Evolutionary conservation across 345 rosid species (phyloP), one percentile per base, ranked within the genome.

Genomic region (Populus tremula): DNA sequence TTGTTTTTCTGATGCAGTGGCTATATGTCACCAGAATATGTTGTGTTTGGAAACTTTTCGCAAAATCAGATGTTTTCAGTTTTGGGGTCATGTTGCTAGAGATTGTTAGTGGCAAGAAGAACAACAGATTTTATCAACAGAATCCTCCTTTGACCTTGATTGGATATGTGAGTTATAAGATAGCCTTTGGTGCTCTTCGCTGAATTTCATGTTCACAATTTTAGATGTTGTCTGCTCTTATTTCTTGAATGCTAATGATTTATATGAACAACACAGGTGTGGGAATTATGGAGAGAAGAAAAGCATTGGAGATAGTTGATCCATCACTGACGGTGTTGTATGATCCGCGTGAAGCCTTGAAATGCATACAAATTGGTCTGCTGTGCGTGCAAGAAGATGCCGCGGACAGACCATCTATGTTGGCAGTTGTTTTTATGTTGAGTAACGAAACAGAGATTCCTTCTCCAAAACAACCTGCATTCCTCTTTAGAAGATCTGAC

Each of bases 11-110:
- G 45, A 27, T 67, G 72, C 73, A 79, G 82, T 47, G 53, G 53
- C 43, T 39, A 39, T 8, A 39, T 39, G 43, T 39, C 43, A 10
- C 43, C 43, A 39, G 43, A 39, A 39, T 79, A 79, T 43, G 74
- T 39, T 5, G 56, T 79, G 39, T 62, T 29, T n/a, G 82, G 82
- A 36, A 14, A 41, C 27, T 79, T 72, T 69, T 79, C 82, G 4
- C 29, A 11, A 79, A 79, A 73, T 79, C 82, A 27, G 82, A 79
- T 47, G 82, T 74, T 41, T 79, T 73, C 78, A 79, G 82, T 49
- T 79, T 79, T 11, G 82, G 82, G 20, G 77, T 79, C 2, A 31
- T 79, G 10, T 29, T 31, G 39, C 3, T 65, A 17, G 68, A 65
- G 68, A 65, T 65, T 31, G 36, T 65, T 1, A 65, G 39, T 73